Evolutionary conservation across 2,329 filamentous ascomycete species (phyloP).

Genomic region (Arachnopeziza araneosa): DNA sequence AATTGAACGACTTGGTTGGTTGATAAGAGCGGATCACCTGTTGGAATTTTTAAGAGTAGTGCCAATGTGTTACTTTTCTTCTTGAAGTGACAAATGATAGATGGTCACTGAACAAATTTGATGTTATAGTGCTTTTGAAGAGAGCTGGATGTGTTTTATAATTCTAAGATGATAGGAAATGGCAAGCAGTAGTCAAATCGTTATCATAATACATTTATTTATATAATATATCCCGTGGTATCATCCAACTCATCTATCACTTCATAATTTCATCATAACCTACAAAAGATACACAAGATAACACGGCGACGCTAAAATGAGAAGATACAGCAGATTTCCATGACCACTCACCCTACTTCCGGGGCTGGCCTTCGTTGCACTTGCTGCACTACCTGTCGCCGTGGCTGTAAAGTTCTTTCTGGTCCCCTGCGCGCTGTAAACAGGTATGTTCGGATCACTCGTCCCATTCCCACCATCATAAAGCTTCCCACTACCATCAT

Average conservation of each 20-base stretch:
- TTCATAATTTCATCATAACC: not conserved
- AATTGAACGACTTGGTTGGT: too few species aligned
- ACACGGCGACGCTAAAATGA: not conserved
- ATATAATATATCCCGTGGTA: not conserved
- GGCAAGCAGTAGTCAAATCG: too few species aligned
- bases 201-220: not conserved
- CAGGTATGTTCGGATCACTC: conserved; percentile 31
- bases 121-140: too few species aligned
- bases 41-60: too few species aligned
- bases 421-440: conserved; percentile 33
- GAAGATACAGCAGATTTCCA: not conserved
- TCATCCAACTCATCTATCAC: not conserved
- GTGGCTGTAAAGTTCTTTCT: conserved; percentile 17
- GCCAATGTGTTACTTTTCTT: too few species aligned
- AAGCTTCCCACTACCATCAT: conserved; percentile 40
- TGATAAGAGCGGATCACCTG: too few species aligned
- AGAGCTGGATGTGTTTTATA: too few species aligned
- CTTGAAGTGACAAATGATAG: too few species aligned
- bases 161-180: too few species aligned
- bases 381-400: not conserved
- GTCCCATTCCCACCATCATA: conserved; percentile 36
- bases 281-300: not conserved
- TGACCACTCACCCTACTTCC: not conserved
- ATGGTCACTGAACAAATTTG: too few species aligned
- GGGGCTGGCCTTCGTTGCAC: not conserved